Conservation (phyloP, 805 yeast genomes). For the Candida loeiensis region DNA sequence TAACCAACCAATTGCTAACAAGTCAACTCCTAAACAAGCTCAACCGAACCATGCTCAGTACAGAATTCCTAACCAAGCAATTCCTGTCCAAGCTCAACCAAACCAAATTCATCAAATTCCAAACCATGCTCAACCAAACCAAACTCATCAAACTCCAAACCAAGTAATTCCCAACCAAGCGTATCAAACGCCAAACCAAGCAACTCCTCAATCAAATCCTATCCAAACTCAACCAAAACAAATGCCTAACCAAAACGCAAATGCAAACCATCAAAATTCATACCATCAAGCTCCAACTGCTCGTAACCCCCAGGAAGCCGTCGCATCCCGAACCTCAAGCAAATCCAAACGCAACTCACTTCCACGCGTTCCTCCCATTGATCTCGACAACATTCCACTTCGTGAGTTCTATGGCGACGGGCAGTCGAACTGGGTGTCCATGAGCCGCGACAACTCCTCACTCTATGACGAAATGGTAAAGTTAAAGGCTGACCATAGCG, state of each 20-base stretch:
- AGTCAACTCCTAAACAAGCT: too few relatives aligned
- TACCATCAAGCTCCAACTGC: neutral
- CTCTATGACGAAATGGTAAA: slow-evolving; percentile 22
- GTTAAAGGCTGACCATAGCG: slow-evolving; percentile 14
- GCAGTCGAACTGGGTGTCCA: slow-evolving; percentile 21
- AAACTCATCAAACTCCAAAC: too few relatives aligned
- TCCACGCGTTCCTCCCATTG: slow-evolving; percentile 8
- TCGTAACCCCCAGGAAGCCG: too few relatives aligned
- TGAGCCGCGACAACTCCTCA: slow-evolving; percentile 25
- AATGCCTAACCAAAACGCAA: neutral
- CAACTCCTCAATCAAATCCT: neutral
- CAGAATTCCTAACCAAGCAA: too few relatives aligned
- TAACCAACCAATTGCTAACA: too few relatives aligned
- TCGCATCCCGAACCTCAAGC: neutral
- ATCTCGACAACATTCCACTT: slow-evolving; percentile 9
- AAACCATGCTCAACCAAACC: too few relatives aligned
- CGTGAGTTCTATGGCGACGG: slow-evolving; percentile 19
- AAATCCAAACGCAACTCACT: slow-evolving; percentile 2
- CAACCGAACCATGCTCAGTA: too few relatives aligned
- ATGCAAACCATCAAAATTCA: neutral
- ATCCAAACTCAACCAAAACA: neutral
- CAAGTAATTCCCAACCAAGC: too few relatives aligned
- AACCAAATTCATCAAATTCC: too few relatives aligned
- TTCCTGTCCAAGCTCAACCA: too few relatives aligned
- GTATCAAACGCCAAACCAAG: neutral